A percentile compares a stretch with the other conserved stretches of the same genome.
phyloP scores from a whole-genome alignment of 176 grass and related monocot species.

The Cenchrus fungigraminus region DNA sequence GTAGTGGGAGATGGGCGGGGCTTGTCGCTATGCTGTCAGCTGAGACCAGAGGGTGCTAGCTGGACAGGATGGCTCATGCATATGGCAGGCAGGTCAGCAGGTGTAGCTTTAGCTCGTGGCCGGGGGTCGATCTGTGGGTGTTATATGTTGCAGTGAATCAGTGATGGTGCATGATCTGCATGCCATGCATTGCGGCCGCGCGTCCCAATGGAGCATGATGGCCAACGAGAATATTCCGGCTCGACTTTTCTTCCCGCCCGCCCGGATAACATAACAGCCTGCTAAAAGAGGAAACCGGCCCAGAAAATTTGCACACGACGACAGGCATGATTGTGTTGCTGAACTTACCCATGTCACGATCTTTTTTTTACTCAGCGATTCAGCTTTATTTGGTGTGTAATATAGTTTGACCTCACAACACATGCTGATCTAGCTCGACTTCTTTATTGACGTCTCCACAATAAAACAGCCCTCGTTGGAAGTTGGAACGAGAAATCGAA shows the following conservation, averaged over 20 bases:
- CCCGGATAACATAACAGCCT: neutral
- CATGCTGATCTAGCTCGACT: no score
- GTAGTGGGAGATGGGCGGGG: neutral
- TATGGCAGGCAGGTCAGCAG: neutral
- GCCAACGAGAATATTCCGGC: neutral
- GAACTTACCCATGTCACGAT: neutral
- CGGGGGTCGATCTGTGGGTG: slow-evolving; percentile 44
- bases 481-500: no score
- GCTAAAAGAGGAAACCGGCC: neutral
- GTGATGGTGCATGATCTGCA: neutral
- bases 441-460: no score
- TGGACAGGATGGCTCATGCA: neutral
- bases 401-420: no score
- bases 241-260: neutral
- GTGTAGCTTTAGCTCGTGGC: neutral
- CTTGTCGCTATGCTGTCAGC: slow-evolving; percentile 42
- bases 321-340: neutral
- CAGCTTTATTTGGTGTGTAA: no score
- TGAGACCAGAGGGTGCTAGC: neutral
- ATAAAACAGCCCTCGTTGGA: no score
- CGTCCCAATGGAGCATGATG: neutral
- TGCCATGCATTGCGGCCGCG: neutral
- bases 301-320: neutral
- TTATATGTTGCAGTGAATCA: slow-evolving; percentile 34
- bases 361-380: no score